Conservation (phyloP, 306 rosid genomes). For the Macrotyloma uniflorum region DNA sequence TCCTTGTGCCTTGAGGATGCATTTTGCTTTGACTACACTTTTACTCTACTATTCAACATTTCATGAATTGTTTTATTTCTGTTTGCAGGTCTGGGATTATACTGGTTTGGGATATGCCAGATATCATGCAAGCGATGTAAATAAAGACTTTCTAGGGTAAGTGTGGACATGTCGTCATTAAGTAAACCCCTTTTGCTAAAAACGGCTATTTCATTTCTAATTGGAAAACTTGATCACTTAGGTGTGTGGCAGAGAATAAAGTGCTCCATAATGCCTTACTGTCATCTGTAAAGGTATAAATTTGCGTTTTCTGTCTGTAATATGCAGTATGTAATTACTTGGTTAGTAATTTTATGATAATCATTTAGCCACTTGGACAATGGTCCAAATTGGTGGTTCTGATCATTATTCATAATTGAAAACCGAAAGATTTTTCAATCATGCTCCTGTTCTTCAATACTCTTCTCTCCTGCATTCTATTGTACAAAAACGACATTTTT, state of each 20-base stretch:
- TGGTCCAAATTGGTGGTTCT: constrained; percentile 14
- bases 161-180: constrained; percentile 29
- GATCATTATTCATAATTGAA: background rate
- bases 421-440: constrained; percentile 1
- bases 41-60: constrained; percentile 10
- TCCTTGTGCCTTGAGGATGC: background rate
- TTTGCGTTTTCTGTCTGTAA: background rate
- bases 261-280: constrained; percentile 81
- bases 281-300: constrained; percentile 76
- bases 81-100: constrained; percentile 89
- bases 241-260: constrained; percentile 95
- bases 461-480: background rate
- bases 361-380: background rate
- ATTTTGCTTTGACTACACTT: background rate
- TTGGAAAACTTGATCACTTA: constrained; percentile 40
- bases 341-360: background rate
- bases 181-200: constrained; percentile 15
- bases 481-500: background rate
- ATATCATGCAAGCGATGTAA: constrained; percentile 77
- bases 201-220: constrained; percentile 40
- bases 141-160: constrained; percentile 90
- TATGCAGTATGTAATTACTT: background rate
- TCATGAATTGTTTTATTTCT: constrained; percentile 9
- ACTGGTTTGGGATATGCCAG: constrained; percentile 88
- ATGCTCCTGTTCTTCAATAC: background rate